Evolutionary conservation across 2,329 filamentous ascomycete genomes (phyloP), one percentile per base, ranked within the genome.

Genomic region (Colletotrichum noveboracense): DNA sequence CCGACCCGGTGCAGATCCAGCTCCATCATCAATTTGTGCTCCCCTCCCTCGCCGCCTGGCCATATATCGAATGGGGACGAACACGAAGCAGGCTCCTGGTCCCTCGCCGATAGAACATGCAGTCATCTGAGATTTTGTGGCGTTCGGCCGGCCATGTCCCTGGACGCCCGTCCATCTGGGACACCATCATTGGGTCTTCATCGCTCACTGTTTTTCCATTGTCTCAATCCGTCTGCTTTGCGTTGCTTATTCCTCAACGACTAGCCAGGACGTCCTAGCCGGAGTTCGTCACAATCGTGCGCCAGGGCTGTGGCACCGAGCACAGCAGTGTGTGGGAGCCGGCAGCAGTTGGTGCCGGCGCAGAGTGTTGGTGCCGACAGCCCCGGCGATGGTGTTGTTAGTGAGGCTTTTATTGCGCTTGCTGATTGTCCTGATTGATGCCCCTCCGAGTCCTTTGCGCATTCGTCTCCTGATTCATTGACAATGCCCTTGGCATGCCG

Each of bases 51-150:
- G 18, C 12, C 30, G 16, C 32, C 58, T 36, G 28, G 14, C 66
- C 71, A 75, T 61, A 74, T 71, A 76, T 75, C 61, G 66, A 60
- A 66, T 34, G 26, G 52, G 58, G 38, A 66, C 60, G 56, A 66
- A 66, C 24, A 56, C 70, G 43, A 32, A 26, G 64, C 66, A 43
- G 18, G 14, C 55, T 48, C 8, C 55, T 61, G 55, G 16, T 61
- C 38, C 36, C 18, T 26, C 48, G 64, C 43, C 56, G 58, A 67
- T 58, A 67, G 14, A 26, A 43, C 69, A 75, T 60, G 56, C 69
- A 75, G 73, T 58, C 62, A 68, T 68, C 32, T 73, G 73, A 68
- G 73, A 75, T 68, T 68, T 64, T 58, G 70, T 75, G 73, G 73
- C 73, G 64, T 56, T 71, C 34, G 48, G 52, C 62, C 61, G 55